Conservation (phyloP, 2,329 filamentous ascomycete genomes). For the Allantophomopsis lycopodina region DNA sequence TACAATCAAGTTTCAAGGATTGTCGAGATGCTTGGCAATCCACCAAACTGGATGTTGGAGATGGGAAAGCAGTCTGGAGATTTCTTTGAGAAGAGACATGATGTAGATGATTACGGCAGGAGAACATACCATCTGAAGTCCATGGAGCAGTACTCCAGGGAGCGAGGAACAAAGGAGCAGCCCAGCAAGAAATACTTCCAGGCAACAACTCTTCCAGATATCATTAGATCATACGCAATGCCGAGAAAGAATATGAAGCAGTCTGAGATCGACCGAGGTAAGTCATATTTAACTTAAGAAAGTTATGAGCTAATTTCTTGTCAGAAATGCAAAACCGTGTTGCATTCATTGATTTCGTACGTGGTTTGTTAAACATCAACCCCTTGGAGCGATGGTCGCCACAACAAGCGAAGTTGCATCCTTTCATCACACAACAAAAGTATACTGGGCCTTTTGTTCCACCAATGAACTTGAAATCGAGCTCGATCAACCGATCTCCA, state of each 20-base stretch:
- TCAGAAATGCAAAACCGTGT: constrained; percentile 96
- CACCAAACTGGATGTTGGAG: constrained; percentile 97
- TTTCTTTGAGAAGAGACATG: constrained; percentile 81
- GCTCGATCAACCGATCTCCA: constrained; percentile 71
- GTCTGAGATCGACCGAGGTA: constrained; percentile 90
- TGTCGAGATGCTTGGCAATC: constrained; percentile 93
- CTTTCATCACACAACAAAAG: constrained; percentile 97
- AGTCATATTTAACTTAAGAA: constrained; percentile 13
- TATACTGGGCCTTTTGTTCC: constrained; percentile 93
- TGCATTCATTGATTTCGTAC: constrained; percentile 96
- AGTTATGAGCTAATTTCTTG: neutral
- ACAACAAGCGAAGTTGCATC: constrained; percentile 91
- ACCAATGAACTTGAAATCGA: constrained; percentile 89
- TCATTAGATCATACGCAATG: constrained; percentile 97
- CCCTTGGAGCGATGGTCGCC: constrained; percentile 95
- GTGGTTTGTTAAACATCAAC: constrained; percentile 85
- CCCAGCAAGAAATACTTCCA: constrained; percentile 99
- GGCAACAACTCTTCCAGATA: constrained; percentile 84
- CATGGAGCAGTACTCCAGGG: constrained; percentile 94
- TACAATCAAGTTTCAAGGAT: constrained; percentile 98
- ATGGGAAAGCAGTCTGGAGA: constrained; percentile 96
- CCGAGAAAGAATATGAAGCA: constrained; percentile 99
- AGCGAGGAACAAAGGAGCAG: constrained; percentile 94
- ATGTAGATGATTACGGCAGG: constrained; percentile 80
- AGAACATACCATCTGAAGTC: constrained; percentile 86